Evolutionary conservation across 1,284 basidiomycete species (phyloP).

Genomic region (Tilletia walkeri): DNA sequence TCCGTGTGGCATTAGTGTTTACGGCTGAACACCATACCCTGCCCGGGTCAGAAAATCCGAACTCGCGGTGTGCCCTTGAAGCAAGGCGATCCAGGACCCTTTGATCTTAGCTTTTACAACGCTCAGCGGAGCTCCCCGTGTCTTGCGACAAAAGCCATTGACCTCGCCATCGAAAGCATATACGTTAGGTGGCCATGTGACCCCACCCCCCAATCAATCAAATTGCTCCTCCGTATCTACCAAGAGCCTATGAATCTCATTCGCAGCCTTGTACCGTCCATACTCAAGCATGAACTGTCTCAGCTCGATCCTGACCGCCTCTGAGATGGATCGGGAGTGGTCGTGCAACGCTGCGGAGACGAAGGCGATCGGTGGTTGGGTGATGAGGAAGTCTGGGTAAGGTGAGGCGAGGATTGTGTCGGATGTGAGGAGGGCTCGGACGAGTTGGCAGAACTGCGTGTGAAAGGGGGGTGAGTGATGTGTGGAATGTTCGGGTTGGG

Average conservation of each 20-base stretch:
- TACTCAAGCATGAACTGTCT: neutral
- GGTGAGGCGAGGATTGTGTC: neutral
- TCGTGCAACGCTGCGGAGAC: neutral
- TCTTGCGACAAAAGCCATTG: no score
- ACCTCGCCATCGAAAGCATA: neutral
- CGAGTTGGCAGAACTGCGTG: conserved; percentile 8
- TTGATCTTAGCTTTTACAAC: no score
- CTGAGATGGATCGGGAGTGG: neutral
- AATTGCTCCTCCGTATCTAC: neutral
- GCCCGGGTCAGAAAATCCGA: no score
- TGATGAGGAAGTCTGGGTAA: neutral
- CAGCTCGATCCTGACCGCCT: neutral
- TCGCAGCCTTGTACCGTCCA: conserved; percentile 1
- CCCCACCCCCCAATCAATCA: neutral
- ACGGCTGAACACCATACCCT: no score
- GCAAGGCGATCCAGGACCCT: no score
- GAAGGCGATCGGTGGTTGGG: neutral
- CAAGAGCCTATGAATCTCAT: neutral
- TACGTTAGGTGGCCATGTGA: neutral
- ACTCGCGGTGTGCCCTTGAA: no score
- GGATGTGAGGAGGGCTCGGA: conserved; percentile 1
- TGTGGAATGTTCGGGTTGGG: neutral
- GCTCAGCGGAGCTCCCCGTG: no score
- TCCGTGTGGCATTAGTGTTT: no score
- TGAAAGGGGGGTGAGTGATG: neutral